A percentile compares a stretch with the other conserved stretches of the same genome.
These are phyloP conservation scores for Penicillium verhagenii DNA, from an alignment of 495 filamentous ascomycete species.

Conservation along the genomic window DNA sequence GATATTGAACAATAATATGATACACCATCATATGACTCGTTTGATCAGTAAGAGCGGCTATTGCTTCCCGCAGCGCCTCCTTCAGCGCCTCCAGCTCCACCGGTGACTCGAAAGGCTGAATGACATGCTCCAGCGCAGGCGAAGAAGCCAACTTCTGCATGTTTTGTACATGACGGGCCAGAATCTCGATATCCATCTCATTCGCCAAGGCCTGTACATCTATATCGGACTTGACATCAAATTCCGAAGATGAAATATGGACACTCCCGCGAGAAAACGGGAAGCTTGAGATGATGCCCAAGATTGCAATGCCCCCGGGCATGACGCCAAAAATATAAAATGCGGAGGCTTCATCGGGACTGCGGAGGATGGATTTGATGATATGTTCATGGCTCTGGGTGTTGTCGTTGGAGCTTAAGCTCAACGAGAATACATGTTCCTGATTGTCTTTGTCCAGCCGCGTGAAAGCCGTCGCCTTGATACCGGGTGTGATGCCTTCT, in stretches of 20 bases:
- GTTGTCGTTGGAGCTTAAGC: not conserved
- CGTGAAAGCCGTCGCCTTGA: constrained; percentile 12
- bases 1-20: no score
- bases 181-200: constrained; percentile 33
- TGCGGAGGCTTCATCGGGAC: constrained; percentile 13
- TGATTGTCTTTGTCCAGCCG: constrained; percentile 11
- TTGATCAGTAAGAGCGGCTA: no score
- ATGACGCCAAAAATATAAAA: not conserved
- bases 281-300: constrained; percentile 16
- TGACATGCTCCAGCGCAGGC: not conserved
- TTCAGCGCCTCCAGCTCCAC: constrained; percentile 12
- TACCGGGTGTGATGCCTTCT: not conserved
- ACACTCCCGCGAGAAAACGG: constrained; percentile 39
- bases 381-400: not conserved
- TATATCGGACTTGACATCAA: constrained; percentile 25
- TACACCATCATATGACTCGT: no score
- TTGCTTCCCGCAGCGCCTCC: not conserved
- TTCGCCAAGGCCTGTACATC: constrained; percentile 30
- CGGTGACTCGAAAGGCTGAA: not conserved
- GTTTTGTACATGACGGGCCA: constrained; percentile 19
- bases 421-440: not conserved
- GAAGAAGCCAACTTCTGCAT: constrained; percentile 5
- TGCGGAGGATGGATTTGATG: constrained; percentile 12
- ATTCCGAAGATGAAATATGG: constrained; percentile 32
- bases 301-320: constrained; percentile 8